Conservation (phyloP, 257 asterid species). For the Rauvolfia tetraphylla region DNA sequence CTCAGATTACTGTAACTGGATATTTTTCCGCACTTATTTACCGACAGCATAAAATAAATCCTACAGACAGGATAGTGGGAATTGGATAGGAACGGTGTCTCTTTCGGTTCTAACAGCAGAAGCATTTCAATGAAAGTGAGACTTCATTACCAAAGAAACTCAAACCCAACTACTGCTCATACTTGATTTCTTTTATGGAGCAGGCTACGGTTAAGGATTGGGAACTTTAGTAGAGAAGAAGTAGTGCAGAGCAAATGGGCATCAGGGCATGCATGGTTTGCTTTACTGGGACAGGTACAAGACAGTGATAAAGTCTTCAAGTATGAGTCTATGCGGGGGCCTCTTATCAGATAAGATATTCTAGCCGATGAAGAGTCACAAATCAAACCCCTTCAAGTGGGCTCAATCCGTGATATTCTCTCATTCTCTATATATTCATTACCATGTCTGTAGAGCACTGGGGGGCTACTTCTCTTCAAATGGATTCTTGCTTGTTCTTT, state of each 20-base stretch:
- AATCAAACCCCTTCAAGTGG: slow-evolving; percentile 8
- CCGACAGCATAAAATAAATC: neutral
- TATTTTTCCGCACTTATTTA: neutral
- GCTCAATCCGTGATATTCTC: neutral
- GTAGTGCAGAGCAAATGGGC: slow-evolving; percentile 4
- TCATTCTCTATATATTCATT: neutral
- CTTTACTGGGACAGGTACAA: slow-evolving; percentile 32
- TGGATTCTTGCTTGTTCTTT: neutral
- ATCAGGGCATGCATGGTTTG: slow-evolving; percentile 9
- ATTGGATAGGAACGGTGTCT: slow-evolving; percentile 18
- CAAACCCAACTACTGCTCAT: neutral
- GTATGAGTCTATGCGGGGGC: slow-evolving; percentile 4
- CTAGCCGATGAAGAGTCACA: slow-evolving; percentile 14
- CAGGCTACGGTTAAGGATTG: slow-evolving; percentile 14
- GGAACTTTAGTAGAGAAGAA: neutral
- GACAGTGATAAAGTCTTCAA: slow-evolving; percentile 21
- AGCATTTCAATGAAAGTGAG: slow-evolving; percentile 1
- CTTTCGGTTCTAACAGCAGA: neutral
- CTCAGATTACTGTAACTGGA: neutral
- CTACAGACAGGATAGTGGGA: neutral
- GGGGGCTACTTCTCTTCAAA: neutral
- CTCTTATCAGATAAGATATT: slow-evolving; percentile 17
- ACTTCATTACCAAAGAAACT: neutral
- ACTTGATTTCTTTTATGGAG: neutral
- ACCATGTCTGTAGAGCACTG: neutral